Base-by-base conservation (phyloP, 1,284 basidiomycete species). In the Agaricales sp. region DNA sequence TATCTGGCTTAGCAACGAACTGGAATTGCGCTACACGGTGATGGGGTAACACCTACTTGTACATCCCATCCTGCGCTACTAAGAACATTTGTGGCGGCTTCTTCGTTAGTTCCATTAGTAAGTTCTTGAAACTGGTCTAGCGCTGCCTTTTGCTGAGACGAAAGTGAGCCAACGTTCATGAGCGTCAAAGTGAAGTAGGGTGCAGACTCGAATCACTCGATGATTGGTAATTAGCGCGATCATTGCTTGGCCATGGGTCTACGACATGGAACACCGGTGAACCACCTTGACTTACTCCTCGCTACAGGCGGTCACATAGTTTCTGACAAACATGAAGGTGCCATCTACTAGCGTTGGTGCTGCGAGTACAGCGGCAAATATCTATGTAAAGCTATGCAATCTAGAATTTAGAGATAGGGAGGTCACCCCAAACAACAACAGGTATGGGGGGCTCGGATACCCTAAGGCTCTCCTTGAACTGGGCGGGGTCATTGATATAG, bases 11-110 rank as follows among this genome's bases (percentile, higher is more conserved):
- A n/a, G 18, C 14, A 39, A 25, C 20, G 23, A 30, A 45, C 18
- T n/a, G 13, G 49, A 43, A 43, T 47, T 46, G 35, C 26, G 0
- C n/a, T 37, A 30, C 30, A 50, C 11, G 45, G 12, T 38, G 25
- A 46, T 46, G 37, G 45, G 14, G 20, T 49, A 43, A 19, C 21
- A 55, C 58, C 50, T 52, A 79, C 80, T 69, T 82, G 71, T 16
- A 86, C 74, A 63, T 86, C 77, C 83, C 84, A 87, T 30, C 73
- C 73, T 1, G 80, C 77, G 50, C 70, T 75, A 43, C 71, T 62
- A n/a, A 87, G 67, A 1, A 85, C 69, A 24, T 65, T 65, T n/a
- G 75, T 68, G 2, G 80, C 71, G 3, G 75, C 73, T 1, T 80
- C 77, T 23, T 73, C 70, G 58, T 84, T 80, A 12, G 67, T 70